Percentiles rank a stretch among this genome's conserved stretches.
Conservation (phyloP, 1,284 basidiomycete genomes). For the Kalmanozyma brasiliensis region DNA sequence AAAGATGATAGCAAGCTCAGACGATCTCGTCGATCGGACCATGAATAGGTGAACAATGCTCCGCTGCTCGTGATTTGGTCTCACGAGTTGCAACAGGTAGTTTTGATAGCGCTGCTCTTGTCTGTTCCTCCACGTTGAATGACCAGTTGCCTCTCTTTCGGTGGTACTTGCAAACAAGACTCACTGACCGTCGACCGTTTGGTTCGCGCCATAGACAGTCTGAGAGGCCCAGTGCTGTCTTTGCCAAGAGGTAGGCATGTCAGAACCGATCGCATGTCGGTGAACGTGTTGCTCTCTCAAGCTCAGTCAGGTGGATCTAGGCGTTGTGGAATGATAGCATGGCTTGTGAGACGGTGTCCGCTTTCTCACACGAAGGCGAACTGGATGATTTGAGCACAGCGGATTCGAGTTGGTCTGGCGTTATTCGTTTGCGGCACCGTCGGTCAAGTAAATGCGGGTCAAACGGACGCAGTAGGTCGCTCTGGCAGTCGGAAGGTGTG, state of each 20-base stretch:
- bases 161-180: too few relatives aligned
- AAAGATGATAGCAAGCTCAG: background rate
- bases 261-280: background rate
- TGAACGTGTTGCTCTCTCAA: constrained; percentile 3
- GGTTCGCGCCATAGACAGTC: too few relatives aligned
- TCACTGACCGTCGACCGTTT: too few relatives aligned
- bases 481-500: background rate
- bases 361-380: too few relatives aligned
- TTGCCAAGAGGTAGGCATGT: constrained; percentile 1
- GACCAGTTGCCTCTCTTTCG: too few relatives aligned
- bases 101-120: too few relatives aligned
- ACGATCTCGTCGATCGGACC: constrained; percentile 4
- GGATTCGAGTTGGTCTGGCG: too few relatives aligned
- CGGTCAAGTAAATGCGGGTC: constrained; percentile 12
- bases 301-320: background rate
- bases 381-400: too few relatives aligned
- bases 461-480: background rate
- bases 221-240: too few relatives aligned
- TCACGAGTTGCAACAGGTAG: too few relatives aligned
- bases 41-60: constrained; percentile 1
- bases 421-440: background rate
- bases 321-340: background rate
- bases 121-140: too few relatives aligned
- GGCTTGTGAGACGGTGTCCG: constrained; percentile 2
- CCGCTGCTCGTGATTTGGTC: constrained; percentile 1